Evolutionary conservation across 2,329 filamentous ascomycete genomes (phyloP).

Genomic region (Didymella glomerata): DNA sequence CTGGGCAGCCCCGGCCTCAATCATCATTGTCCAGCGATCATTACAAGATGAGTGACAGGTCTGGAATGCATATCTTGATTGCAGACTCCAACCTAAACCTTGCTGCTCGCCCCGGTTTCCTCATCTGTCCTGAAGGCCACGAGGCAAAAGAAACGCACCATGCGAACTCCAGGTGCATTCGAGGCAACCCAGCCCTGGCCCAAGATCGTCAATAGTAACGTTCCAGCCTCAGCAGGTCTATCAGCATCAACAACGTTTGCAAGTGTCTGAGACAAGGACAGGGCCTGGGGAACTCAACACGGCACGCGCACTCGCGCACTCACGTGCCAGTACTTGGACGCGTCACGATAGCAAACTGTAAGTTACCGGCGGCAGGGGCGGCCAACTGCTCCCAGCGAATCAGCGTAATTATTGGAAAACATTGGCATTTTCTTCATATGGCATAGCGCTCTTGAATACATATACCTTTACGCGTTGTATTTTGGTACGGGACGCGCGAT

Average conservation of each 20-base stretch:
- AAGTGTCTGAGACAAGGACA: constrained; percentile 5
- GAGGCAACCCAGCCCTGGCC: background rate
- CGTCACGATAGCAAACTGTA: constrained; percentile 5
- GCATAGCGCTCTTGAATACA: background rate
- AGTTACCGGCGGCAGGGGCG: background rate
- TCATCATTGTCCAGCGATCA: background rate
- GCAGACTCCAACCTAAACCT: background rate
- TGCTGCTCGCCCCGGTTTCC: constrained; percentile 4
- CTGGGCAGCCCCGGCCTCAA: too few species aligned
- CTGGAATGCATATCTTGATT: background rate
- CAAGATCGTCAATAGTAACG: background rate
- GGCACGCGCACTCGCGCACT: constrained; percentile 18
- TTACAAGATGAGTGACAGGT: background rate
- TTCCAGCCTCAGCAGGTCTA: background rate
- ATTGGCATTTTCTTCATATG: background rate
- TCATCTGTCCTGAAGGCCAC: background rate
- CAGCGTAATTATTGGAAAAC: background rate
- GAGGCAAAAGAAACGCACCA: background rate
- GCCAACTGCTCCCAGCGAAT: background rate
- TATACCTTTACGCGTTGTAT: background rate
- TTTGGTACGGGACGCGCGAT: constrained; percentile 1
- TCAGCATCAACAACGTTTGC: constrained; percentile 3
- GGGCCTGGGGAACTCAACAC: background rate
- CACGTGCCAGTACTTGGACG: constrained; percentile 4
- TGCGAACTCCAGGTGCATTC: background rate